Percentiles rank a stretch among this genome's conserved stretches.
Conservation (phyloP, 768 basidiomycete species). For the Lactarius trivialis region DNA sequence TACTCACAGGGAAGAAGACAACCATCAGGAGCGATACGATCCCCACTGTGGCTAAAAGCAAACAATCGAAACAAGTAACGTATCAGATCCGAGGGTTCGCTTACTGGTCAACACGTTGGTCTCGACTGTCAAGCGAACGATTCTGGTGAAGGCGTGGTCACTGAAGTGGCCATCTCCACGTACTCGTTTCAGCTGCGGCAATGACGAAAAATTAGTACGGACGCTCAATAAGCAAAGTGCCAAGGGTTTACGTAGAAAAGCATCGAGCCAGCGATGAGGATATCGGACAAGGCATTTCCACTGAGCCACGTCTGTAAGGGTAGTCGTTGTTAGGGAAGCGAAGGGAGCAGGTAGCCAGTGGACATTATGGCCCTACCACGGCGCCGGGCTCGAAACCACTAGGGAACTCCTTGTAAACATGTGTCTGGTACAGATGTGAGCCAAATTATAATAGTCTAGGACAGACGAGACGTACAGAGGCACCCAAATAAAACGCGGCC, state of each 20-base stretch:
- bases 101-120: conserved; percentile 19
- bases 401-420: no score
- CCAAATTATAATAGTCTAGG: no score
- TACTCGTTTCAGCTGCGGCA: background rate
- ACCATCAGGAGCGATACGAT: background rate
- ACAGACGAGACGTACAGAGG: no score
- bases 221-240: background rate
- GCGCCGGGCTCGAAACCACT: no score
- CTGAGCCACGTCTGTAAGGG: conserved; percentile 6
- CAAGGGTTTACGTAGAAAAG: background rate
- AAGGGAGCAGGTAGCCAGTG: background rate
- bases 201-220: background rate
- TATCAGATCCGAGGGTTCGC: background rate
- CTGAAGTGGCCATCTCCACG: no score
- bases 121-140: no score
- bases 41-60: background rate
- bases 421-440: no score
- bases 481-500: no score
- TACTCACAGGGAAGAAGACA: conserved; percentile 1
- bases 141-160: no score
- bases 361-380: background rate
- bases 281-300: conserved; percentile 5
- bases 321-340: no score
- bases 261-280: conserved; percentile 9
- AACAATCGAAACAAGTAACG: background rate